Evolutionary conservation across 345 rosid species (phyloP).

Genomic region (Populus deltoides): DNA sequence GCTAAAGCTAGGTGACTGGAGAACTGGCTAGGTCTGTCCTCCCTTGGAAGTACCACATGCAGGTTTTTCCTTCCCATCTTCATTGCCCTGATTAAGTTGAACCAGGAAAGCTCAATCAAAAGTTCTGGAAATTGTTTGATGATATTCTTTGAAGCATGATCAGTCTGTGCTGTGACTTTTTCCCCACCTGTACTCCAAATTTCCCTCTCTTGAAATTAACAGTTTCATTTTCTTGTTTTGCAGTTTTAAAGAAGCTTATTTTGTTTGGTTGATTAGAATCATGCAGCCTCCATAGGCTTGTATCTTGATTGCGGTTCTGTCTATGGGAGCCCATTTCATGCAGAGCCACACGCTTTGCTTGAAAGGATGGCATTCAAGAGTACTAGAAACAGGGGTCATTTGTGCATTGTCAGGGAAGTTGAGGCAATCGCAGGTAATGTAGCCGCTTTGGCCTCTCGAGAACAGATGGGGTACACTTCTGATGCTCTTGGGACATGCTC

Average conservation of each 20-base stretch:
- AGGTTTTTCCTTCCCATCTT: slow-evolving; percentile 52
- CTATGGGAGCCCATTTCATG: slow-evolving; percentile 59
- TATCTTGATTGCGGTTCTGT: slow-evolving; percentile 69
- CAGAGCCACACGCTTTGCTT: slow-evolving; percentile 72
- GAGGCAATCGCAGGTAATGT: slow-evolving; percentile 85
- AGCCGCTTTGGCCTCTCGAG: slow-evolving; percentile 74
- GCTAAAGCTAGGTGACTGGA: slow-evolving; percentile 62
- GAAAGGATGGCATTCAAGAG: slow-evolving; percentile 89
- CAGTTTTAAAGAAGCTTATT: background rate
- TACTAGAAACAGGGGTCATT: slow-evolving; percentile 70
- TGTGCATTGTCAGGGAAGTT: slow-evolving; percentile 65
- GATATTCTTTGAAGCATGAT: slow-evolving; percentile 59
- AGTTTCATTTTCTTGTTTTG: background rate
- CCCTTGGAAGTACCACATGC: slow-evolving; percentile 53
- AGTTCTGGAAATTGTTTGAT: slow-evolving; percentile 64
- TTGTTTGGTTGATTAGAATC: slow-evolving; percentile 44
- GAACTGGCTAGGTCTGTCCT: slow-evolving; percentile 43
- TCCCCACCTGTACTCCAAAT: background rate
- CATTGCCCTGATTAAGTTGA: slow-evolving; percentile 56
- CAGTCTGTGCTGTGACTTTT: slow-evolving; percentile 27
- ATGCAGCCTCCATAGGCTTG: slow-evolving; percentile 77
- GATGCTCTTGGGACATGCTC: slow-evolving; percentile 47
- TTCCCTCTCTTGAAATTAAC: background rate
- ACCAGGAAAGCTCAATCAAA: slow-evolving; percentile 54
- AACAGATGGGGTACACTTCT: slow-evolving; percentile 76